A percentile compares a stretch with the other conserved stretches of the same genome.
These are phyloP conservation scores for Fusarium piperis DNA, from an alignment of 2,329 filamentous ascomycete genomes.

Conservation along the genomic window DNA sequence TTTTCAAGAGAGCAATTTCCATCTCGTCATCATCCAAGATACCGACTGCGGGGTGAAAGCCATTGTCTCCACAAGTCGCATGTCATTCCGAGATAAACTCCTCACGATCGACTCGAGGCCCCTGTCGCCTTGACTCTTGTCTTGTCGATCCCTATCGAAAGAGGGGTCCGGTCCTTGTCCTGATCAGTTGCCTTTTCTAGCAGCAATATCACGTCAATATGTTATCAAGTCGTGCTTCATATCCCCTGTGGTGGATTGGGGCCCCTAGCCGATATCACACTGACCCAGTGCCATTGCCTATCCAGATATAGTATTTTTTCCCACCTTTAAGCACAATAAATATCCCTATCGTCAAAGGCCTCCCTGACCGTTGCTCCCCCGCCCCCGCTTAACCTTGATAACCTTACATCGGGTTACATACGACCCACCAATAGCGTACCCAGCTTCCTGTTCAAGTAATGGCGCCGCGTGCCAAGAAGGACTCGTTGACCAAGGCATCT, in stretches of 20 bases:
- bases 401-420: slow-evolving; percentile 7
- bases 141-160: background rate
- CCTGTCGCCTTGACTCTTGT: background rate
- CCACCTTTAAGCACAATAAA: too few species aligned
- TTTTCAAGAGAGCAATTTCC: background rate
- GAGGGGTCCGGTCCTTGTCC: background rate
- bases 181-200: background rate
- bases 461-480: slow-evolving; percentile 24
- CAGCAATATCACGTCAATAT: background rate
- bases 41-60: background rate
- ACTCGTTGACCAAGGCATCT: background rate
- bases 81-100: background rate
- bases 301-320: background rate
- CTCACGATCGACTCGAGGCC: background rate
- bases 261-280: background rate
- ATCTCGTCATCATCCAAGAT: background rate
- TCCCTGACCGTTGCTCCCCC: background rate
- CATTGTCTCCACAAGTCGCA: background rate
- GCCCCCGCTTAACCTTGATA: background rate
- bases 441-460: slow-evolving; percentile 32
- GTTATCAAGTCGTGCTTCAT: background rate
- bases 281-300: background rate
- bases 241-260: background rate
- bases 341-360: background rate
- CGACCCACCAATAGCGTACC: slow-evolving; percentile 5